These are phyloP conservation scores for Pleurotus citrinopileatus DNA, from an alignment of 768 basidiomycete species.

Conservation along the genomic window DNA sequence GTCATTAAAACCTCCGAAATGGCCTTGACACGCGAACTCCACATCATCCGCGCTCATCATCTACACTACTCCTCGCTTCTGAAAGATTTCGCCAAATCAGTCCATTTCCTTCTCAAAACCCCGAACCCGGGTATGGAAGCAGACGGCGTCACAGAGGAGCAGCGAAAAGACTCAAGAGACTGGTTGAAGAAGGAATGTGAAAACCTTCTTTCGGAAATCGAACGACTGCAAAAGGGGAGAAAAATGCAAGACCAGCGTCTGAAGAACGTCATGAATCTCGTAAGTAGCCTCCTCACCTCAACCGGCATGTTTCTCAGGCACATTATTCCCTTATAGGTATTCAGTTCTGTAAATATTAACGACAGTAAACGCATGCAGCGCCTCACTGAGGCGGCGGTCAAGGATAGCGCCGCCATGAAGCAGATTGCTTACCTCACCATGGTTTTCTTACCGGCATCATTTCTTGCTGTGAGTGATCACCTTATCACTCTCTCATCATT, in stretches of 20 bases:
- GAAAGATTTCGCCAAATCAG: conserved; percentile 50
- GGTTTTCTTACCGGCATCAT: conserved; percentile 59
- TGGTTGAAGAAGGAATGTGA: conserved; percentile 38
- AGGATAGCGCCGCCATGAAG: conserved; percentile 42
- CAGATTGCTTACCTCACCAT: conserved; percentile 59
- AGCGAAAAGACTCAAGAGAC: neutral
- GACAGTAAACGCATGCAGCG: conserved; percentile 41
- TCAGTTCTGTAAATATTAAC: conserved; percentile 44
- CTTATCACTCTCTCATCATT: neutral
- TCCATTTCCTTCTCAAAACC: conserved; percentile 46
- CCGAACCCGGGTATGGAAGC: conserved; percentile 51
- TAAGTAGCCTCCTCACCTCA: conserved; percentile 17
- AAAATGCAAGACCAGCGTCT: conserved; percentile 40
- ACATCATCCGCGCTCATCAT: conserved; percentile 58
- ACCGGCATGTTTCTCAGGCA: neutral
- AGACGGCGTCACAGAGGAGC: conserved; percentile 3
- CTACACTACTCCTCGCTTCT: conserved; percentile 57
- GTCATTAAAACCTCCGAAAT: conserved; percentile 41
- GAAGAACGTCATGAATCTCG: conserved; percentile 51
- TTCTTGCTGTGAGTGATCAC: conserved; percentile 35
- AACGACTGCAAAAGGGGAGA: conserved; percentile 40
- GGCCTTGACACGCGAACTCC: conserved; percentile 50
- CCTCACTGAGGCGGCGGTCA: conserved; percentile 40
- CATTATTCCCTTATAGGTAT: conserved; percentile 29
- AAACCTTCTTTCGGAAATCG: conserved; percentile 49